phyloP scores from a whole-genome alignment of 495 filamentous ascomycete species.

The Penicillium cosmopolitanum region DNA sequence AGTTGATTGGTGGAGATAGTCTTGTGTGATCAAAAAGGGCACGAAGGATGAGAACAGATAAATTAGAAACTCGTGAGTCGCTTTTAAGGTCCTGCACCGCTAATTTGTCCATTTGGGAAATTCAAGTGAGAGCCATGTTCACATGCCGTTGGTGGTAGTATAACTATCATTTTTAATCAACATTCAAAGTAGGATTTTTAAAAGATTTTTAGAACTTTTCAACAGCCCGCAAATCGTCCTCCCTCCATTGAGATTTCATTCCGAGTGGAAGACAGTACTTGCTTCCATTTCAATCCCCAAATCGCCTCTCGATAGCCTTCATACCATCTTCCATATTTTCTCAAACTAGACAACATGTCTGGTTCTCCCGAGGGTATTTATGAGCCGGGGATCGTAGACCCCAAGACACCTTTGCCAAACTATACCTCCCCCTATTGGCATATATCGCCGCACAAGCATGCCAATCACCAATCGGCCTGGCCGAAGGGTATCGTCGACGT shows the following conservation, averaged over 20 bases:
- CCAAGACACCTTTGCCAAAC: neutral
- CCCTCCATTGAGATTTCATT: too few species aligned
- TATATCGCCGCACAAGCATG: neutral
- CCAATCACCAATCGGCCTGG: conserved; percentile 1
- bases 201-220: too few species aligned
- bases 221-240: too few species aligned
- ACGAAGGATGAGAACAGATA: neutral
- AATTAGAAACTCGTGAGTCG: neutral
- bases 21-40: too few species aligned
- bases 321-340: neutral
- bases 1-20: too few species aligned
- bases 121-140: neutral
- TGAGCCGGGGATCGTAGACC: conserved; percentile 4
- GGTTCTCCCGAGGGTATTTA: conserved; percentile 5
- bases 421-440: conserved; percentile 3
- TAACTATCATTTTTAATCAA: too few species aligned
- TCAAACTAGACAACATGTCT: neutral
- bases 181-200: too few species aligned
- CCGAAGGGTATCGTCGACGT: neutral
- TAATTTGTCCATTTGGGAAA: neutral
- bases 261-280: too few species aligned
- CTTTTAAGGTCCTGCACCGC: neutral
- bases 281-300: too few species aligned
- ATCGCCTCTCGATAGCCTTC: neutral
- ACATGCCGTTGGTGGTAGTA: too few species aligned